Evolutionary conservation across 2,329 filamentous ascomycete genomes (phyloP).

Genomic region (Chrysoporthe puriensis): DNA sequence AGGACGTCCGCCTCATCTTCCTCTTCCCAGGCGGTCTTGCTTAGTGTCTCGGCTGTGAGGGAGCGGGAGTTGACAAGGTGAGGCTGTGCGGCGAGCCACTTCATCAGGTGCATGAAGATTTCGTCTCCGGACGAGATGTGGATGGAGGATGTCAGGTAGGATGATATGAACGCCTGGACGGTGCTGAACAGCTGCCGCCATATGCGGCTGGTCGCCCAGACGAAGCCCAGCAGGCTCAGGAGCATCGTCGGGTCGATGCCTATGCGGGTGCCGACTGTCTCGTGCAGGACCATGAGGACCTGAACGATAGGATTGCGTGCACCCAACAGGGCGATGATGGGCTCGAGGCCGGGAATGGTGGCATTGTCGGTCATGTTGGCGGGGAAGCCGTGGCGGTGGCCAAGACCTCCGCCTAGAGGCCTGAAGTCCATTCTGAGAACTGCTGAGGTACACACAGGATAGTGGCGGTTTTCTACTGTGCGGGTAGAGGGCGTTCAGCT

Average conservation of each 20-base stretch:
- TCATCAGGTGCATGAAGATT: conserved; percentile 62
- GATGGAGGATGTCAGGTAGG: conserved; percentile 55
- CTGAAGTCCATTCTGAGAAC: conserved; percentile 34
- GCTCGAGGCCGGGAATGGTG: conserved; percentile 41
- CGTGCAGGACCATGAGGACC: conserved; percentile 49
- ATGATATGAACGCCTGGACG: conserved; percentile 40
- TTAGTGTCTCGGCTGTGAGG: conserved; percentile 59
- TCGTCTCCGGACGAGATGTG: conserved; percentile 59
- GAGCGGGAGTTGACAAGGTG: conserved; percentile 54
- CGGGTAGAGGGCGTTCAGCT: background rate
- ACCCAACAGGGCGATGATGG: conserved; percentile 50
- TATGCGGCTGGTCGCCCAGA: conserved; percentile 51
- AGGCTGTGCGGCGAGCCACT: conserved; percentile 59
- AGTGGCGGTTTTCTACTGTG: background rate
- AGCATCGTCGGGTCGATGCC: conserved; percentile 54
- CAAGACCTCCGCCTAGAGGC: conserved; percentile 26
- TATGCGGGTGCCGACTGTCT: conserved; percentile 47
- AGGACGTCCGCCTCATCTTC: conserved; percentile 51
- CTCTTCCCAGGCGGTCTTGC: conserved; percentile 60
- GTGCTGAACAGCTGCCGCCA: conserved; percentile 41
- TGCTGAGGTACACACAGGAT: background rate
- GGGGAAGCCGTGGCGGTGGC: conserved; percentile 31
- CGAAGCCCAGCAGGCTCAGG: conserved; percentile 48
- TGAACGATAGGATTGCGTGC: conserved; percentile 46
- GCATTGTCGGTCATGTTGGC: conserved; percentile 31